Evolutionary conservation across 2,329 filamentous ascomycete species (phyloP), one percentile per base, ranked within the genome.

Genomic region (Aureobasidium sp.): DNA sequence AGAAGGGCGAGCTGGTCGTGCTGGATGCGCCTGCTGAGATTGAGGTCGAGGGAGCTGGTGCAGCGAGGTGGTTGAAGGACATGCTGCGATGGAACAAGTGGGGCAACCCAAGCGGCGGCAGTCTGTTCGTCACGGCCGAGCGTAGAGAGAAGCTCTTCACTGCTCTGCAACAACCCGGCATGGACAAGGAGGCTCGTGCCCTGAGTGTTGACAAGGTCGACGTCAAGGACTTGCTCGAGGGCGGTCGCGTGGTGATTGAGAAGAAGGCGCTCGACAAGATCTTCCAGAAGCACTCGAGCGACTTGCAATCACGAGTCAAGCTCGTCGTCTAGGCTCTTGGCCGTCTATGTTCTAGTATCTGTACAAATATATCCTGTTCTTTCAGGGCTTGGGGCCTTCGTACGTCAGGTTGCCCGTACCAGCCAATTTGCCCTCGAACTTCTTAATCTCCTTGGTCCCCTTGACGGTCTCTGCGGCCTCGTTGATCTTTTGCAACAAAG

Each of bases 221-320:
- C 75, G 91, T 99, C 65, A 99, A 97, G 82, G 90, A 97, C 73
- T 76, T 99, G 66, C 77, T 99, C 67, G 90, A 94, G 78, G 86
- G 87, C 59, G 89, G 89, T 59, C 85, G 91, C 69, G 79, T 99
- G 64, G 86, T 99, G 63, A 85, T 99, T 69, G 94, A 99, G 82
- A 85, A 88, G 73, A 77, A 79, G 45, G 93, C 93, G 39, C 79
- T 99, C 70, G 82, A 86, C 73, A 81, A 84, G 72, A 85, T 97
- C 72, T 81, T 97, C 69, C 76, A 80, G 71, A 76, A 81, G 66
- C 91, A 96, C 72, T 82, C 87, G 77, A 87, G 82, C 70, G 88
- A 91, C 72, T 39, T 63, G 13, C 10, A 9, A 7, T 42, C 58
- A 48, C 42, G 32, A 29, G 48, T 61, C 47, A 51, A 53, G 58